Base-by-base conservation (phyloP, 768 basidiomycete genomes). In the Vararia minispora region DNA sequence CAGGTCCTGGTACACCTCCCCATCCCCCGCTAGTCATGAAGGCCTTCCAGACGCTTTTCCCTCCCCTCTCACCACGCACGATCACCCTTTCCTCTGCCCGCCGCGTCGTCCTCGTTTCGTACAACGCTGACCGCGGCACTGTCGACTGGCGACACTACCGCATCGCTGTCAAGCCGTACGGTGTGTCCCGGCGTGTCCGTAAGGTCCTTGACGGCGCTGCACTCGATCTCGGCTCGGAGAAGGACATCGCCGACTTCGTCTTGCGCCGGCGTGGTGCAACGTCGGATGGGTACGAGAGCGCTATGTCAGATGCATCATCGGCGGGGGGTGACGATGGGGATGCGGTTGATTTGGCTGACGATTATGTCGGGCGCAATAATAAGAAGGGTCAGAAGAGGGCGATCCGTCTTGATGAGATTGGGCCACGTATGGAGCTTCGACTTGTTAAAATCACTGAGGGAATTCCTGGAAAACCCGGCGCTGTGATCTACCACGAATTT, bases 381-480 rank as follows among this genome's bases (percentile, higher is more conserved):
- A 83, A 78, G 57, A 87, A 80, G 56, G 94, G 90, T 0, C 81
- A 85, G 54, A 78, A 82, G 62, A 76, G 88, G 48, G 94, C 95
- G 5, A 88, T 99, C 9, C 71, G 79, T 48, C 64, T 99, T 37
- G 85, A 94, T 38, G 95, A 99, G 61, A 75, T 97, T 30, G 95
- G 95, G 1, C 95, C 95, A 28, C 68, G 95, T 53, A 81, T 99
- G 78, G 95, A 99, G 59, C 62, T 98, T 48, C 71, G 74, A 46
- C 62, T 99, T 49, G 76, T 97, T 49, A 99, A 99, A 66, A 90
- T 99, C 41, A 75, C 79, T 13, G 94, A 97, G 57, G 94, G 95
- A 17, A 65, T 86, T 13, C 91, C 92, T 4, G 95, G 92, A 11
- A 92, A 80, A 50, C 89, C 94, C 58, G 89, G 95, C 5, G 76